Conservation (phyloP, 345 rosid species). For the Camelina neglecta region DNA sequence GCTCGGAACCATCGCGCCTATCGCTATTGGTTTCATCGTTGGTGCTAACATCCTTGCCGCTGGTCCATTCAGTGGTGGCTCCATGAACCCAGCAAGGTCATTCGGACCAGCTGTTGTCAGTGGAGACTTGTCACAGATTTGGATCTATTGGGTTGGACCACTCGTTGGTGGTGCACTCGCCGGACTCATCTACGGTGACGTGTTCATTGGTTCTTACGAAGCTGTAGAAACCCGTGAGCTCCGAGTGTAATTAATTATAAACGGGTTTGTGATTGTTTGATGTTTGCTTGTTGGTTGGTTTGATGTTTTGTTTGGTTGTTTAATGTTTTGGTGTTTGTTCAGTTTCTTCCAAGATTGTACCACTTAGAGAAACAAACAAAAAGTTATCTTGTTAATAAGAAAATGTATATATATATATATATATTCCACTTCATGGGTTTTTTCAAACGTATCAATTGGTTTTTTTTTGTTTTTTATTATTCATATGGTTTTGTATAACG, state of each 20-base stretch:
- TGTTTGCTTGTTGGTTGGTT: conserved; percentile 22
- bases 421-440: not conserved
- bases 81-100: conserved; percentile 95
- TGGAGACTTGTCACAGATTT: conserved; percentile 65
- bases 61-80: conserved; percentile 92
- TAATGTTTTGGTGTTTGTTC: not conserved
- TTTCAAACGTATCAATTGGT: too few relatives aligned
- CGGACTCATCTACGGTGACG: conserved; percentile 75
- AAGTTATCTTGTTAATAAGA: conserved; percentile 23
- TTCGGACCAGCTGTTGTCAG: conserved; percentile 89
- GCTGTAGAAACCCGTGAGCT: conserved; percentile 46
- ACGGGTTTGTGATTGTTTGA: not conserved
- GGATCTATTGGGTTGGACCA: conserved; percentile 92
- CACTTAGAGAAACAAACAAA: not conserved
- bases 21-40: conserved; percentile 87
- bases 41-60: conserved; percentile 95
- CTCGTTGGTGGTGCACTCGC: conserved; percentile 83
- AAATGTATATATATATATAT: conserved; percentile 5
- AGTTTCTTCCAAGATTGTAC: conserved; percentile 18
- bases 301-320: conserved; percentile 30
- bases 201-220: conserved; percentile 68
- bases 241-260: conserved; percentile 9
- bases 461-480: too few relatives aligned
- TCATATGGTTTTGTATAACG: not conserved
- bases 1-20: conserved; percentile 75